phyloP scores from a whole-genome alignment of 148 eudicot species.

The Vaccinium macrocarpon region DNA sequence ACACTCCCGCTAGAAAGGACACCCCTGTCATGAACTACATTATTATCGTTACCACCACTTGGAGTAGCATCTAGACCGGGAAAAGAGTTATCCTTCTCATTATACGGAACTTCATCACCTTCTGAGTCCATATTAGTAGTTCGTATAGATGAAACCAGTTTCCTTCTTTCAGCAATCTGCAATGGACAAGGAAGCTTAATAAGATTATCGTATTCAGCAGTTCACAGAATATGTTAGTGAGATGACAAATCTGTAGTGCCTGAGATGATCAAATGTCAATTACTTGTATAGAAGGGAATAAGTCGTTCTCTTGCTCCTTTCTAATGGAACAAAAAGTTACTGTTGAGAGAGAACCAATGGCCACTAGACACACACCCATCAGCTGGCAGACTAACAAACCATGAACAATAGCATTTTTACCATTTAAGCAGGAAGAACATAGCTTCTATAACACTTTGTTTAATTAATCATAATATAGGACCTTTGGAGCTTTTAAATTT shows the following conservation, averaged over 20 bases:
- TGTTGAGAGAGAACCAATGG: not conserved
- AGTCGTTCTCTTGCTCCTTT: not conserved
- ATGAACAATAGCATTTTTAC: not conserved
- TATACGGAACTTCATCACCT: slow-evolving; percentile 22
- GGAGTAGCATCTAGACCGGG: slow-evolving; percentile 28
- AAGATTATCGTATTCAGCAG: not conserved
- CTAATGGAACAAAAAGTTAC: not conserved
- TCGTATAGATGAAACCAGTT: slow-evolving; percentile 65
- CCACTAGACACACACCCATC: not conserved
- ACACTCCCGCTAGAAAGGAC: slow-evolving; percentile 23
- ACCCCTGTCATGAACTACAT: slow-evolving; percentile 21
- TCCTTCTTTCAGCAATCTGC: slow-evolving; percentile 88
- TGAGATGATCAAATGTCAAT: not conserved
- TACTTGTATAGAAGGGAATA: not conserved
- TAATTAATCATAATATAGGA: not conserved
- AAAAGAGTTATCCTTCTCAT: slow-evolving; percentile 25
- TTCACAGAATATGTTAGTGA: slow-evolving; percentile 10
- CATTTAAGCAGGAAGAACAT: not conserved
- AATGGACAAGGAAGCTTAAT: slow-evolving; percentile 14
- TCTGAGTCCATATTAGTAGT: slow-evolving; percentile 39
- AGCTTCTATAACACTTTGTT: not conserved
- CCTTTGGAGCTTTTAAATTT: not conserved
- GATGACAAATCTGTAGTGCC: slow-evolving; percentile 8
- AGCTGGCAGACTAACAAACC: not conserved
- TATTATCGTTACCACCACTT: slow-evolving; percentile 17